A percentile compares a stretch with the other conserved stretches of the same genome.
These are phyloP conservation scores for Hippophae tibetana DNA, from an alignment of 306 rosid genomes.

Conservation along the genomic window DNA sequence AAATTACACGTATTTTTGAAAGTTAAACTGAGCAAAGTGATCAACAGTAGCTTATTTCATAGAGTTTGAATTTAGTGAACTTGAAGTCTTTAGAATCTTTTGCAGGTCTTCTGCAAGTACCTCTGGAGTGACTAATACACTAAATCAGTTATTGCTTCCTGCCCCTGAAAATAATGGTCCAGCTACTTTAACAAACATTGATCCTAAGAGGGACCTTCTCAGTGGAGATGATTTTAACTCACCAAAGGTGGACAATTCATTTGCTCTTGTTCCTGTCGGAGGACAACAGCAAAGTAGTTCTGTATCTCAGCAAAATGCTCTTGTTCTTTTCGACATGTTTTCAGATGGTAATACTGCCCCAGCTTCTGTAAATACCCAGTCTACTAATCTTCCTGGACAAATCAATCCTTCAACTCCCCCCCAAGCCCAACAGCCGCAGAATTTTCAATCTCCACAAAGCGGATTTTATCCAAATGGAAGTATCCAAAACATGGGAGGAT, in stretches of 20 bases:
- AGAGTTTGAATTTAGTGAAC: constrained; percentile 10
- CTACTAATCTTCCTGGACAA: constrained; percentile 39
- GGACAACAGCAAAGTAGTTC: constrained; percentile 54
- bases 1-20: no score
- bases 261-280: constrained; percentile 85
- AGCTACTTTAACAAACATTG: constrained; percentile 29
- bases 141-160: constrained; percentile 71
- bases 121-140: constrained; percentile 52
- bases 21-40: no score
- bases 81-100: constrained; percentile 10
- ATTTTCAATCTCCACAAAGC: constrained; percentile 55
- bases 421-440: constrained; percentile 49
- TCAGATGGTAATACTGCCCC: constrained; percentile 42
- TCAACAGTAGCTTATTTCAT: not conserved
- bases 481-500: constrained; percentile 46
- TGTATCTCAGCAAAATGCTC: constrained; percentile 65
- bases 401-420: constrained; percentile 27
- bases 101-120: constrained; percentile 54
- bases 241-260: constrained; percentile 61
- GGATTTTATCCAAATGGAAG: constrained; percentile 51
- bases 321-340: constrained; percentile 77
- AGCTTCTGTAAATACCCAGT: constrained; percentile 36
- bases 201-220: constrained; percentile 80
- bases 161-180: constrained; percentile 53
- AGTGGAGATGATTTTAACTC: constrained; percentile 89